These are phyloP conservation scores for Decorospora gaudefroyi DNA, from an alignment of 2,329 filamentous ascomycete genomes.

Conservation along the genomic window DNA sequence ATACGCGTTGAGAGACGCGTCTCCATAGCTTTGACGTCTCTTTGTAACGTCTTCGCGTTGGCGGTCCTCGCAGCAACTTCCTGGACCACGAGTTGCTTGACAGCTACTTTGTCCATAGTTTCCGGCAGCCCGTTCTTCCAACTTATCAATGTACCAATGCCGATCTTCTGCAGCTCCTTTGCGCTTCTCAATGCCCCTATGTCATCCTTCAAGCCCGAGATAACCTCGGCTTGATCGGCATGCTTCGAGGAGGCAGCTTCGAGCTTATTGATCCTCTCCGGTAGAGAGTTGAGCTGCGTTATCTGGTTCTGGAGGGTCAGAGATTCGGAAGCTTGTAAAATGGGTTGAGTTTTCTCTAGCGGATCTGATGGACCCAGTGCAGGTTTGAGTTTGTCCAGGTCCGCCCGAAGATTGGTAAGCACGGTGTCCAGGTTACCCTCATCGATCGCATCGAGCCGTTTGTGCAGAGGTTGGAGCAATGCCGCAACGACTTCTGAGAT, in stretches of 20 bases:
- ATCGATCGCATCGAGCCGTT: neutral
- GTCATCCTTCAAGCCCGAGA: neutral
- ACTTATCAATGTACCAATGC: neutral
- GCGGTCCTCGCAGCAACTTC: neutral
- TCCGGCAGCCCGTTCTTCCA: slow-evolving; percentile 5
- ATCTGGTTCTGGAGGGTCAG: neutral
- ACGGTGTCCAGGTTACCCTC: neutral
- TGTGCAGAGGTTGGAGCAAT: neutral
- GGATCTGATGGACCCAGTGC: neutral
- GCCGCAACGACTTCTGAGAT: no score
- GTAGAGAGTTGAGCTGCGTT: neutral
- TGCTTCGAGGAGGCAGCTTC: neutral
- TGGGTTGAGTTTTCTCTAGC: neutral
- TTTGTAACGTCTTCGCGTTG: neutral
- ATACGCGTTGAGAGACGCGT: neutral
- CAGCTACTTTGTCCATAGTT: neutral
- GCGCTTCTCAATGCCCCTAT: neutral
- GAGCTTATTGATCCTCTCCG: neutral
- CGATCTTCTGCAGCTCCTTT: neutral
- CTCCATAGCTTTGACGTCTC: neutral
- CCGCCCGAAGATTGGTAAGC: no score
- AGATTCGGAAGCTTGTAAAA: neutral
- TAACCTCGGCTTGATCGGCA: neutral
- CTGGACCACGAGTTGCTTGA: neutral
- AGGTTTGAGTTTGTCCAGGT: no score